phyloP scores from a whole-genome alignment of 352 stramenopile genomes.

The Globisporangium megalacanthum region DNA sequence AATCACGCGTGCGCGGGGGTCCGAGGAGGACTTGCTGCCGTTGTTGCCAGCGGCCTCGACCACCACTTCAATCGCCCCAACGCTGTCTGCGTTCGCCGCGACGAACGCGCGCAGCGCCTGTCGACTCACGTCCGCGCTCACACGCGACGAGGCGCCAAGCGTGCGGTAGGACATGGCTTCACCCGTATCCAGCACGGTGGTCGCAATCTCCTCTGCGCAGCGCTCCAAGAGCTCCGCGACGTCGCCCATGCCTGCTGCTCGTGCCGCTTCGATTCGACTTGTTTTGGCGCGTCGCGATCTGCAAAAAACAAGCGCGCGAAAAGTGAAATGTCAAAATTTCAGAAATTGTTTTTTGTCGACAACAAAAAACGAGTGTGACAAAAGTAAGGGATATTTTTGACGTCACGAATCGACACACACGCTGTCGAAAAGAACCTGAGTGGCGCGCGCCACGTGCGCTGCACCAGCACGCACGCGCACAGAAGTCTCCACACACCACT shows the following conservation, averaged over 20 bases:
- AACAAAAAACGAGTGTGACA: too few relatives aligned
- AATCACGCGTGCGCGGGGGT: conserved; percentile 48
- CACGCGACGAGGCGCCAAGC: conserved; percentile 31
- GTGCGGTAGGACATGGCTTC: conserved; percentile 53
- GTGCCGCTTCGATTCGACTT: neutral
- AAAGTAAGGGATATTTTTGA: too few relatives aligned
- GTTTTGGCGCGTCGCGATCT: conserved; percentile 1
- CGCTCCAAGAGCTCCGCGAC: conserved; percentile 18
- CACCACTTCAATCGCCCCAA: conserved; percentile 37
- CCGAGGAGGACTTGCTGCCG: conserved; percentile 4
- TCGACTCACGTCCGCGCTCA: conserved; percentile 17
- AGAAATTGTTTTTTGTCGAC: too few relatives aligned
- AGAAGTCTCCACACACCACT: too few relatives aligned
- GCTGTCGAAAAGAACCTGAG: too few relatives aligned
- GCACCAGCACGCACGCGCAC: too few relatives aligned
- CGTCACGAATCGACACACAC: too few relatives aligned
- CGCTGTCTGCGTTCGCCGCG: conserved; percentile 21
- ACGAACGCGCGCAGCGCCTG: conserved; percentile 38
- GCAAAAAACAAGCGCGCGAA: conserved; percentile 3
- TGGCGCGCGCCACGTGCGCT: too few relatives aligned
- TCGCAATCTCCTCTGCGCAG: conserved; percentile 51
- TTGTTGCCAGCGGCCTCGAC: conserved; percentile 12
- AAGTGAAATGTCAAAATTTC: neutral
- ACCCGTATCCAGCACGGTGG: conserved; percentile 45
- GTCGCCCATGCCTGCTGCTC: conserved; percentile 1